Evolutionary conservation across 345 rosid genomes (phyloP), one percentile per base, ranked within the genome.

Genomic region (Ceriops decandra): DNA sequence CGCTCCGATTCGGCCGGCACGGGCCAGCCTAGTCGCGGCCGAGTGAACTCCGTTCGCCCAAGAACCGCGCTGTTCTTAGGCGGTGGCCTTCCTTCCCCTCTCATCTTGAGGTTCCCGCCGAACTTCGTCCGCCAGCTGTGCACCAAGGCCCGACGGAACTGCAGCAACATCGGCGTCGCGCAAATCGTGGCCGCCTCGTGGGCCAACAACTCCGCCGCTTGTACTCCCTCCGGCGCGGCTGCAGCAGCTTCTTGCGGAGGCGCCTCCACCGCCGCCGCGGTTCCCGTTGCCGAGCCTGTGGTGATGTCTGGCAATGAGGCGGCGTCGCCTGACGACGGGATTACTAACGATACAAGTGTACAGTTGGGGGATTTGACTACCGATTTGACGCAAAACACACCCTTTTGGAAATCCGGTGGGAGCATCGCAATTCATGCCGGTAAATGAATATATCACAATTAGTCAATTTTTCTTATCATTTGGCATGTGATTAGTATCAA

Each of bases 91-190:
- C 17, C 59, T 56, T 87, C 95, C 11, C 85, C 98, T 27, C 74
- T 83, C 82, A 91, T 95, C 75, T 68, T 90, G 74, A 84, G 83
- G 60, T 95, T 95, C 70, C 99, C 99, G 5, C 99, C 97, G 2
- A 95, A 95, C 79, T 91, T 89, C 74, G 99, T 90, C 31, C 97
- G 96, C 72, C 99, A 95, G 87, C 91, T 95, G 52, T 90, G 98
- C 82, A 85, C 75, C 62, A 95, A 91, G 89, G 93, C 95, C 52
- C 90, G 99, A 63, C 85, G 99, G 73, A 95, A 95, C 87, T 95
- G 96, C 80, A 86, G 96, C 91, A 95, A 95, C 82, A 95, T 95
- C 80, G 99, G 99, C 57, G 99, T 95, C 58, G 99, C 99, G 21
- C 99, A 95, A 82, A 81, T 95, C 68, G 99, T 90, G 52, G 98